Percentiles rank a stretch among this genome's conserved stretches.
Conservation (phyloP, 2,329 filamentous ascomycete species). For the Fusarium floridanum region DNA sequence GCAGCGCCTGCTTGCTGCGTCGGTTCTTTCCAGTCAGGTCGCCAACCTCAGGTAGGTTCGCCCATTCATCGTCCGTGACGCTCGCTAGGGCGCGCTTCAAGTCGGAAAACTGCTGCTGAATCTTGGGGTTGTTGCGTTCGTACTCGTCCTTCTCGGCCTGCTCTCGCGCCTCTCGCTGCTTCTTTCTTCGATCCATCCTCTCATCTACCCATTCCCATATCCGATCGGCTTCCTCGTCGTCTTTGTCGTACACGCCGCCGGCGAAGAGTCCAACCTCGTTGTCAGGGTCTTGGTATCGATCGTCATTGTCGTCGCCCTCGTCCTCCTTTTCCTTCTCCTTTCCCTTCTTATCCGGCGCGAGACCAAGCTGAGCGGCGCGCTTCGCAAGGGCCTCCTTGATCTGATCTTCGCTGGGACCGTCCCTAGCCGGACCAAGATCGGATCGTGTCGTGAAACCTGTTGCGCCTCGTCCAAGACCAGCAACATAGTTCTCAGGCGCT, state of each 20-base stretch:
- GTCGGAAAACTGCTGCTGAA: slow-evolving; percentile 97
- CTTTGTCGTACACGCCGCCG: slow-evolving; percentile 94
- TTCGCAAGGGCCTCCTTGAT: slow-evolving; percentile 98
- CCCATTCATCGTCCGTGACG: slow-evolving; percentile 97
- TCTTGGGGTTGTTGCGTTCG: slow-evolving; percentile 97
- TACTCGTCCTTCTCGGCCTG: slow-evolving; percentile 92
- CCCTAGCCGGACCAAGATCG: slow-evolving; percentile 92
- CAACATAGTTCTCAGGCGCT: slow-evolving; percentile 89
- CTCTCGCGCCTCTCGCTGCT: slow-evolving; percentile 95
- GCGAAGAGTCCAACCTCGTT: slow-evolving; percentile 97
- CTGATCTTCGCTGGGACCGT: slow-evolving; percentile 96
- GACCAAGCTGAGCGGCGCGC: slow-evolving; percentile 85
- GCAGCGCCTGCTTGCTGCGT: slow-evolving; percentile 83
- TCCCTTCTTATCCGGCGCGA: slow-evolving; percentile 74
- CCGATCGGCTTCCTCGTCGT: slow-evolving; percentile 96
- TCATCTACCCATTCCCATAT: slow-evolving; percentile 98
- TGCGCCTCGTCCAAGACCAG: slow-evolving; percentile 95
- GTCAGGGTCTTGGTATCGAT: slow-evolving; percentile 93
- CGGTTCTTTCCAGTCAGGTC: slow-evolving; percentile 96
- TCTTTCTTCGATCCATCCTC: slow-evolving; percentile 92
- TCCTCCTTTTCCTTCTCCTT: slow-evolving; percentile 80
- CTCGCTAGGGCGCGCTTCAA: slow-evolving; percentile 90
- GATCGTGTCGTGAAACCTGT: slow-evolving; percentile 98
- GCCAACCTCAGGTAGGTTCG: slow-evolving; percentile 92
- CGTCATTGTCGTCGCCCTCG: slow-evolving; percentile 80